Evolutionary conservation across 495 filamentous ascomycete genomes (phyloP), one percentile per base, ranked within the genome.

Genomic region (Cladorrhinum samala): DNA sequence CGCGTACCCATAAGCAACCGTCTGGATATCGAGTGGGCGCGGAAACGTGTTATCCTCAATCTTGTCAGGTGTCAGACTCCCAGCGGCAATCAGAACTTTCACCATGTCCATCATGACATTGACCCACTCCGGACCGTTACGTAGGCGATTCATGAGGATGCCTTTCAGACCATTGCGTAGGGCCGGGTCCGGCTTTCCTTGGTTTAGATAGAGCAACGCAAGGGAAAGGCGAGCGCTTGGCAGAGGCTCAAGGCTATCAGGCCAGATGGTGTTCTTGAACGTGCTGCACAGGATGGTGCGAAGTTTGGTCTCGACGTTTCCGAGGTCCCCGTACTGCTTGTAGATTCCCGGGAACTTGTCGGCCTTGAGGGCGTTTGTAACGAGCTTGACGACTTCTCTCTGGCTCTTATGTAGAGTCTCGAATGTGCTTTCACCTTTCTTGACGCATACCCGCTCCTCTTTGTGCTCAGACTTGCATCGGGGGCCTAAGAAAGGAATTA

Each of bases 171-270:
- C 57, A 21, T 47, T 50, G 25, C 56, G 58, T 30, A 66, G 37
- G 1, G 60, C 64, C 0, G 37, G 37, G 3, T 43, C 20, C 7
- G 41, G 37, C 43, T 63, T 59, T 8, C 36, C 41, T 19, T 59
- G 52, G 0, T 27, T 19, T n/a, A 58, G 16, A 40, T 58, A 55
- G 7, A 64, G 39, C 13, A 16, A n/a, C 13, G 55, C 59, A 8
- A 67, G 47, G 16, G 36, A 19, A 36, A 60, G 17, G 17, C 55
- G 59, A 1, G 43, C 46, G 5, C 25, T n/a, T 0, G 64, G 61
- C 9, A 67, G 30, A 1, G 64, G 64, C 21, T 64, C 61, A 19
- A 64, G 37, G 41, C 54, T 40, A 13, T 50, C 55, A 0, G 59
- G 53, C 64, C 64, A 67, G 3, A 46, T 9, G 3, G 41, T 23